These are phyloP conservation scores for Cutaneotrichosporon arboriforme DNA, from an alignment of 1,284 basidiomycete genomes.

Conservation along the genomic window DNA sequence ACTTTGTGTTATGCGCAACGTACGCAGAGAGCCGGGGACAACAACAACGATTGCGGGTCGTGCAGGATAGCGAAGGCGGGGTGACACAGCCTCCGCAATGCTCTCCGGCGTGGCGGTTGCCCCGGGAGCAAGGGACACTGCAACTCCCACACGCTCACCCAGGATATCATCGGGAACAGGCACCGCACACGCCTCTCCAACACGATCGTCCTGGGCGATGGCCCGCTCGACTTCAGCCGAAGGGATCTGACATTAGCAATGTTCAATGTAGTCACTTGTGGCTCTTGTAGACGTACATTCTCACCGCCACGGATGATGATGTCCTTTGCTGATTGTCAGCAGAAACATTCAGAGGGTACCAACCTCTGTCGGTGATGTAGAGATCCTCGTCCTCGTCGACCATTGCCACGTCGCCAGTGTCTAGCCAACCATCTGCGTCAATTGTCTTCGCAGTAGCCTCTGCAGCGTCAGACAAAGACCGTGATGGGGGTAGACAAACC, in stretches of 20 bases:
- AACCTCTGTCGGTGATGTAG: slow-evolving; percentile 34
- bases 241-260: slow-evolving; percentile 30
- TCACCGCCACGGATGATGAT: slow-evolving; percentile 46
- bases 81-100: slow-evolving; percentile 3
- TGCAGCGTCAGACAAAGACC: neutral
- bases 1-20: slow-evolving; percentile 5
- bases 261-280: too few species aligned
- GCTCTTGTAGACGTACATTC: slow-evolving; percentile 34
- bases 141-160: slow-evolving; percentile 39
- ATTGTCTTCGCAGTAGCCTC: slow-evolving; percentile 30
- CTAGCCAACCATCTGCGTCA: slow-evolving; percentile 40
- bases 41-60: slow-evolving; percentile 17
- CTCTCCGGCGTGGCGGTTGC: slow-evolving; percentile 8
- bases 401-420: slow-evolving; percentile 38
- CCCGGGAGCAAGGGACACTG: slow-evolving; percentile 26
- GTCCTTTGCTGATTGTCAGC: slow-evolving; percentile 19
- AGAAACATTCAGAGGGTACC: too few species aligned
- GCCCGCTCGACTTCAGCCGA: slow-evolving; percentile 42
- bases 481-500: neutral
- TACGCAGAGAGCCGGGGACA: slow-evolving; percentile 23
- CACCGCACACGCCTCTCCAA: slow-evolving; percentile 37
- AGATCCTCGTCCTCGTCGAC: slow-evolving; percentile 37
- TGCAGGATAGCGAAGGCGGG: slow-evolving; percentile 14
- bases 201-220: slow-evolving; percentile 28
- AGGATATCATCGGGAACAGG: slow-evolving; percentile 33